These are phyloP conservation scores for Retiboletus fuscus DNA, from an alignment of 1,284 basidiomycete genomes.

Conservation along the genomic window DNA sequence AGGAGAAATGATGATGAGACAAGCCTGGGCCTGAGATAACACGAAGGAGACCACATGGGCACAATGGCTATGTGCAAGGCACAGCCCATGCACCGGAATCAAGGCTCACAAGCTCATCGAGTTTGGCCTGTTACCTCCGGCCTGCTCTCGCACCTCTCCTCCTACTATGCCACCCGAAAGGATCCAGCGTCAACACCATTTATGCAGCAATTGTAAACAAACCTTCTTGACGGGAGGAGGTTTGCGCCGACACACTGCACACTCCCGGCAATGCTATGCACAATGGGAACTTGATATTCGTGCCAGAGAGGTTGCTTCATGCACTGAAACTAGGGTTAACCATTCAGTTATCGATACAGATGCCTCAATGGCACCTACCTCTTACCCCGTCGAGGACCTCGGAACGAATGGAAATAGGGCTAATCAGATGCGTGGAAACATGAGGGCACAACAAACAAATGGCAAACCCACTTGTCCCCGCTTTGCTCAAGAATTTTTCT, in stretches of 20 bases:
- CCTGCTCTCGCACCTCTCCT: not conserved
- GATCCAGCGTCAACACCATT: not conserved
- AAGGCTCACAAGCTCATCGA: not conserved
- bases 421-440: not conserved
- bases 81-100: no score
- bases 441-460: not conserved
- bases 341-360: not conserved
- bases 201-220: not conserved
- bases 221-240: not conserved
- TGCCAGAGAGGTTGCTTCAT: not conserved
- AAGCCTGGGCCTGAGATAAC: not conserved
- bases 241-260: not conserved
- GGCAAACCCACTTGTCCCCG: not conserved
- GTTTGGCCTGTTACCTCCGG: not conserved
- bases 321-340: not conserved
- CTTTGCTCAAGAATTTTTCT: conserved; percentile 2
- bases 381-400: not conserved
- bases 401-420: not conserved
- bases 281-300: not conserved
- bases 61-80: no score
- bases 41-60: no score
- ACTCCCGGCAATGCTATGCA: not conserved
- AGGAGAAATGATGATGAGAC: not conserved
- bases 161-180: not conserved
- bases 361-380: not conserved